These are phyloP conservation scores for Acacia melanoxylon DNA, from an alignment of 306 rosid species.

Conservation along the genomic window DNA sequence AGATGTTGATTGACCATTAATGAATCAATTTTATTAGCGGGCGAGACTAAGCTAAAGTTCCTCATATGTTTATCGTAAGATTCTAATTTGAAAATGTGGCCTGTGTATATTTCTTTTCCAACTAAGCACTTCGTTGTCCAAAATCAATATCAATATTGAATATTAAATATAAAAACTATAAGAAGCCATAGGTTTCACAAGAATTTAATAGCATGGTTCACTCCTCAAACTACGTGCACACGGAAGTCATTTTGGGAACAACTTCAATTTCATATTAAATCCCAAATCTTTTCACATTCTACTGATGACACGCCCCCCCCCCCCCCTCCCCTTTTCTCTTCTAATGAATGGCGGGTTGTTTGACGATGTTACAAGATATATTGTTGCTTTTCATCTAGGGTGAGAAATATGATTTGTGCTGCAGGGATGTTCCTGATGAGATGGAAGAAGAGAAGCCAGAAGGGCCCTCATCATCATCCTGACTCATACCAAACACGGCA, in stretches of 20 bases:
- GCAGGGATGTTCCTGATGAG: conserved; percentile 54
- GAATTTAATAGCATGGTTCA: neutral
- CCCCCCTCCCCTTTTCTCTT: no score
- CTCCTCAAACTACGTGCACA: neutral
- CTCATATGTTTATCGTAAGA: neutral
- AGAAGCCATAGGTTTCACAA: neutral
- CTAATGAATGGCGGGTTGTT: neutral
- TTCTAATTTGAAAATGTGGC: neutral
- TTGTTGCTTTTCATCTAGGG: conserved; percentile 11
- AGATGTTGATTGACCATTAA: neutral
- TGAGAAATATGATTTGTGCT: conserved; percentile 11
- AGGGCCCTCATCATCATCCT: conserved; percentile 37
- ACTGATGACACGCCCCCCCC: no score
- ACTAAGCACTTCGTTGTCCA: neutral
- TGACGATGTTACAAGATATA: neutral
- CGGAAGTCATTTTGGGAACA: neutral
- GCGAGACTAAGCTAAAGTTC: neutral
- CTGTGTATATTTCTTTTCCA: neutral
- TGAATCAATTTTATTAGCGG: neutral
- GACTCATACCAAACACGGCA: conserved; percentile 25
- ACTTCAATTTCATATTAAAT: neutral
- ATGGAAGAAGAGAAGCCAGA: conserved; percentile 61
- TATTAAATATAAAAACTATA: neutral
- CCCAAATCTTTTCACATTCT: neutral
- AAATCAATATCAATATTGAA: neutral